Evolutionary conservation across 495 filamentous ascomycete genomes (phyloP).

Genomic region (Corynascus novoguineensis): DNA sequence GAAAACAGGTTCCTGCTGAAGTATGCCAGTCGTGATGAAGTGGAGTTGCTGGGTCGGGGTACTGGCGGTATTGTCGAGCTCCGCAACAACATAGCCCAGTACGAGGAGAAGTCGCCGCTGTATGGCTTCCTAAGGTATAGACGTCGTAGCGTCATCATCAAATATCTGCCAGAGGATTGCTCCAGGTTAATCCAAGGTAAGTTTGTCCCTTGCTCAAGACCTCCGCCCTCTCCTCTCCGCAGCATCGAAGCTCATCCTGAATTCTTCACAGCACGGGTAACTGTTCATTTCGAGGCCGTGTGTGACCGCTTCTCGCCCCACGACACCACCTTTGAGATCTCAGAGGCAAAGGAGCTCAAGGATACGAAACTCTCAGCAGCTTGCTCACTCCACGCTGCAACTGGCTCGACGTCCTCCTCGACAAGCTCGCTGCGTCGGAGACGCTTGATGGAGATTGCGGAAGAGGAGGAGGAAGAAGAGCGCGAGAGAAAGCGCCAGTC

Average conservation of each 20-base stretch:
- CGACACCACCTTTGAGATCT: slow-evolving; percentile 73
- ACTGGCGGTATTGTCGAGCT: slow-evolving; percentile 81
- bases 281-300: slow-evolving; percentile 89
- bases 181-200: slow-evolving; percentile 87
- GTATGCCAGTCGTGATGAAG: slow-evolving; percentile 82
- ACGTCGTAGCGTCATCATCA: slow-evolving; percentile 83
- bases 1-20: slow-evolving; percentile 81
- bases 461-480: slow-evolving; percentile 65
- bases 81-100: slow-evolving; percentile 66
- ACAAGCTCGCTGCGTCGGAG: slow-evolving; percentile 70
- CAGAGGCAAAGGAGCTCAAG: slow-evolving; percentile 68
- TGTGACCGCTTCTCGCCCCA: slow-evolving; percentile 81
- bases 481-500: slow-evolving; percentile 46
- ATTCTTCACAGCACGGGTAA: slow-evolving; percentile 63
- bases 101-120: slow-evolving; percentile 77
- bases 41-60: slow-evolving; percentile 71
- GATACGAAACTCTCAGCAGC: slow-evolving; percentile 83
- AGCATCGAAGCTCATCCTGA: slow-evolving; percentile 13
- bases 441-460: slow-evolving; percentile 82
- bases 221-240: background rate
- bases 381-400: slow-evolving; percentile 84
- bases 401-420: slow-evolving; percentile 80
- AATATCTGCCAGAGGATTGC: slow-evolving; percentile 83
- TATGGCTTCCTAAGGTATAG: slow-evolving; percentile 91
- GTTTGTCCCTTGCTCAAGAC: slow-evolving; percentile 19